Conservation (phyloP, 106 monocot genomes). For the Dendrobium catenatum region DNA sequence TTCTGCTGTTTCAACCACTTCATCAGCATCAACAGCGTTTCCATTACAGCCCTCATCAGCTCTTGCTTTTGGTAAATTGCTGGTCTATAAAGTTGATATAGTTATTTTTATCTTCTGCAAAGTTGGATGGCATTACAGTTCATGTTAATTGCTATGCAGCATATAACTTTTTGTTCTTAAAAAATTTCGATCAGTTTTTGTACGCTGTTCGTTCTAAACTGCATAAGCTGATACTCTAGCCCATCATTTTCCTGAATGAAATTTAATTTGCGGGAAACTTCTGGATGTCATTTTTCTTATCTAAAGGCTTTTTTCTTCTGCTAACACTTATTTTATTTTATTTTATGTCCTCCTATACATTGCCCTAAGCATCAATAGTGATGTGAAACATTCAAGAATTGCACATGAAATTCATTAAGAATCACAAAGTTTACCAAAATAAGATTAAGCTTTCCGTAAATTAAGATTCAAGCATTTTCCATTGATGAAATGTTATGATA, state of each 20-base stretch:
- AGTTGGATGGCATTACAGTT: neutral
- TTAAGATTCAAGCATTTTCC: too few species aligned
- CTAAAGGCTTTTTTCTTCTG: neutral
- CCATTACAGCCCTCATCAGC: neutral
- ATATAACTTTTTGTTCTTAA: neutral
- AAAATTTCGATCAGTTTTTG: neutral
- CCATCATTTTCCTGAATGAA: neutral
- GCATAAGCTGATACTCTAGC: neutral
- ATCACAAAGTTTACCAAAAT: too few species aligned
- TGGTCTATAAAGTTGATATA: neutral
- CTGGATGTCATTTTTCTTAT: neutral
- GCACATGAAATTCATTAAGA: too few species aligned
- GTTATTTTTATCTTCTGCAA: neutral
- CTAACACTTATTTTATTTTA: neutral
- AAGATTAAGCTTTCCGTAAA: too few species aligned
- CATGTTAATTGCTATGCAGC: neutral
- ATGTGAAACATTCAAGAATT: too few species aligned
- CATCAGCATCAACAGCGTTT: slow-evolving; percentile 5
- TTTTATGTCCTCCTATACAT: neutral
- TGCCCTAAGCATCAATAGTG: neutral
- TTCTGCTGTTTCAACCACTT: neutral
- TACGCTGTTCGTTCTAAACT: neutral
- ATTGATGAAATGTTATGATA: too few species aligned
- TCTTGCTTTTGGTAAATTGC: neutral
- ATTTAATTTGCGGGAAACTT: neutral